phyloP scores from a whole-genome alignment of 257 asterid genomes.

The Ilex asprella region DNA sequence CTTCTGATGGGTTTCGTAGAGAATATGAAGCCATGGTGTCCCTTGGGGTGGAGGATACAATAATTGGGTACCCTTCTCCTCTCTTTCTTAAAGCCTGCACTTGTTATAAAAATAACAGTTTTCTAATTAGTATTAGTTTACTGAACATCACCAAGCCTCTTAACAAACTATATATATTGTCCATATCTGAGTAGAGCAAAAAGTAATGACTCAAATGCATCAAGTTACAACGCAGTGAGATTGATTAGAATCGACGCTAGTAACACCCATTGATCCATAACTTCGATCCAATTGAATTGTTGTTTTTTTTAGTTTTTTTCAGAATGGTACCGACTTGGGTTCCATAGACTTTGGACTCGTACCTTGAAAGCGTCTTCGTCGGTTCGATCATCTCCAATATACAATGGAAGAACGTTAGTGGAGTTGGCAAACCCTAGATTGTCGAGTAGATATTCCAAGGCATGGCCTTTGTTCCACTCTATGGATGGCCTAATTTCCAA shows the following conservation, averaged over 20 bases:
- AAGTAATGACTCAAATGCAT: no score
- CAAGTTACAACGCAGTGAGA: no score
- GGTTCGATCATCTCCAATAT: constrained; percentile 72
- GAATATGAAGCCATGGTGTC: constrained; percentile 62
- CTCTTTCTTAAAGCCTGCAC: constrained; percentile 43
- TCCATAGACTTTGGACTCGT: not conserved
- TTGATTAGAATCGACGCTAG: no score
- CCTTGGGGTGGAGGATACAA: constrained; percentile 55
- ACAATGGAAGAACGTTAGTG: constrained; percentile 46
- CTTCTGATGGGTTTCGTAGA: constrained; percentile 57
- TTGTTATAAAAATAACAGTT: no score
- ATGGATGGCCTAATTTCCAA: constrained; percentile 79
- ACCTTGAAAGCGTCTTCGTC: constrained; percentile 95
- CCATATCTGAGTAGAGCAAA: not conserved
- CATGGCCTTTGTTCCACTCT: constrained; percentile 79
- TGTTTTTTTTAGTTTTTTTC: no score
- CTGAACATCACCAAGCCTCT: no score
- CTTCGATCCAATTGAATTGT: no score
- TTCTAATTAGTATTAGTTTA: no score
- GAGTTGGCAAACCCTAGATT: constrained; percentile 47
- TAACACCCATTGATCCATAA: no score
- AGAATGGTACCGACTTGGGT: no score
- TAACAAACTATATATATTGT: not conserved
- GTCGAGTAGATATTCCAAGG: constrained; percentile 52
- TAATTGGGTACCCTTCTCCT: constrained; percentile 50